Percentiles rank a stretch among this genome's conserved stretches.
Evolutionary conservation across 78 protist genomes (phyloP).

Genomic region (Protostelium mycophagum): DNA sequence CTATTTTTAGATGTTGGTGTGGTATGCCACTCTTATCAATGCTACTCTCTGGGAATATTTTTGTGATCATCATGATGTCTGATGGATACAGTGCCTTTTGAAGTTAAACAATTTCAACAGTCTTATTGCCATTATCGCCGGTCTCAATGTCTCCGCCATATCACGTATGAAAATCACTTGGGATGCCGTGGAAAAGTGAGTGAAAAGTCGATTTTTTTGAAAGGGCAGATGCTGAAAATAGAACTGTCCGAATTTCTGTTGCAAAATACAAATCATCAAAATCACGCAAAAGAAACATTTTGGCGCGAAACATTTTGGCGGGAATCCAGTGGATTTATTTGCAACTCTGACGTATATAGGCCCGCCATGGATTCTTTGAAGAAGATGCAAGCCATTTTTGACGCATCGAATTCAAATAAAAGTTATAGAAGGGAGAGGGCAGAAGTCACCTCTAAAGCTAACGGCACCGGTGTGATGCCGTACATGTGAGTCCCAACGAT

Average conservation of each 20-base stretch:
- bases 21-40: neutral
- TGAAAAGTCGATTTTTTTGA: neutral
- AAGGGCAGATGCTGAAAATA: too few species aligned
- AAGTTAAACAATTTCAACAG: constrained; percentile 69
- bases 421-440: neutral
- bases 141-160: constrained; percentile 49
- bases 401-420: neutral
- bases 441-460: neutral
- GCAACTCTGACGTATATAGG: neutral
- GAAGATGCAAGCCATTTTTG: neutral
- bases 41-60: neutral
- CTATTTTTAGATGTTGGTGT: neutral
- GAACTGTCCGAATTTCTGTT: too few species aligned
- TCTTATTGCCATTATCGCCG: constrained; percentile 43
- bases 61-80: too few species aligned
- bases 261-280: too few species aligned
- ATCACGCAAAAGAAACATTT: too few species aligned
- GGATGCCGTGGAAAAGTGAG: constrained; percentile 18
- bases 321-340: too few species aligned
- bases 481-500: neutral
- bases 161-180: constrained; percentile 56
- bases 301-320: too few species aligned
- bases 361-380: neutral
- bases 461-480: neutral
- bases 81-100: constrained; percentile 8